Evolutionary conservation across 78 protist species (phyloP), one percentile per base, ranked within the genome.

Genomic region (Dictyostelium capitatum): DNA sequence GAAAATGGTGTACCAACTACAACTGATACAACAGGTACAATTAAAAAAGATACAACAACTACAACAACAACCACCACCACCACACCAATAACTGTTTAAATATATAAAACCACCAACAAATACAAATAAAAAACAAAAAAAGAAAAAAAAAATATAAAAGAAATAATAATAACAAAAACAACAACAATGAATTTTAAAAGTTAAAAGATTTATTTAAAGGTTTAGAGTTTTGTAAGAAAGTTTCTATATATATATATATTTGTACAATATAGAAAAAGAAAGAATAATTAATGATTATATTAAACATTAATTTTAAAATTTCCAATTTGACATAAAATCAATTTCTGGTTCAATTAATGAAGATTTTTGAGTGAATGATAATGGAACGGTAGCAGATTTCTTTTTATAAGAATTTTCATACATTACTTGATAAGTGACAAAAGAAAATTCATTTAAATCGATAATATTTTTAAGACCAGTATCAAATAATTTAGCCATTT

Each of bases 401-500:
- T 84, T 84, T 59, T 84, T 84, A 28, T 37, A 51, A 4, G 83
- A 30, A 8, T 17, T 46, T 59, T 84, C 92, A 74, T 73, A 84
- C 56, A 84, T 25, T 5, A n/a, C 20, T 75, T 72, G 70, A 74
- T 84, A 84, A 41, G 82, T 43, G 47, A 41, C 25, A 19, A 46
- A 23, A 12, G 78, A 15, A 23, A 75, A 84, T 32, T 84, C 92
- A 47, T 51, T 17, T 19, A 48, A 23, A 62, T 53, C 70, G 4
- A 74, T 43, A 23, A 51, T 25, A 37, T 51, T 56, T 37, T 72
- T 74, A 28, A 84, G 51, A 72, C 80, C 92, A n/a, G 14, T 11
- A 47, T 84, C 92, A 59, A 84, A 84, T 23, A 84, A 10, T 28
- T 74, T 84, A 2, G 82, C 74, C 70, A 84, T 53, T 37, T 84